Evolutionary conservation across 805 yeast species (phyloP).

Genomic region (Candida succiphila): DNA sequence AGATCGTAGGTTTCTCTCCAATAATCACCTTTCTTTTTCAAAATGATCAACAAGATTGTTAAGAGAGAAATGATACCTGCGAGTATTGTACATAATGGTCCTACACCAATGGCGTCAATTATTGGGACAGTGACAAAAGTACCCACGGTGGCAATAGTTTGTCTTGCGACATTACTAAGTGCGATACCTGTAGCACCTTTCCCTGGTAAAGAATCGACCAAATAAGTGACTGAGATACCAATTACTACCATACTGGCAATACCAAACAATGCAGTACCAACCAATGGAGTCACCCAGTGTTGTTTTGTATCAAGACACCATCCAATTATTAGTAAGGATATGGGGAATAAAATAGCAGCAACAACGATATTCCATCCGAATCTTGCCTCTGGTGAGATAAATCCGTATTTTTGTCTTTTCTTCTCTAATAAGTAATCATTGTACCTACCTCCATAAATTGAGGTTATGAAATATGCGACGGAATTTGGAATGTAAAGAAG

Average conservation of each 20-base stretch:
- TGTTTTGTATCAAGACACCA: constrained; percentile 65
- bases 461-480: constrained; percentile 63
- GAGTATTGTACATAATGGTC: constrained; percentile 58
- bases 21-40: constrained; percentile 46
- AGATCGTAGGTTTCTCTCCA: constrained; percentile 59
- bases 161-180: constrained; percentile 64
- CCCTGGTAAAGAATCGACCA: constrained; percentile 80
- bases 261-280: constrained; percentile 78
- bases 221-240: constrained; percentile 70
- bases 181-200: constrained; percentile 88
- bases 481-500: constrained; percentile 79
- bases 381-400: constrained; percentile 66
- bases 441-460: constrained; percentile 77
- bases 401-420: constrained; percentile 49
- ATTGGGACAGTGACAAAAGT: constrained; percentile 70
- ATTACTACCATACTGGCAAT: constrained; percentile 77
- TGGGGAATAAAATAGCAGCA: constrained; percentile 55
- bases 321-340: constrained; percentile 64
- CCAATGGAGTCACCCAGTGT: constrained; percentile 71
- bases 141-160: constrained; percentile 64
- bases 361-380: constrained; percentile 62
- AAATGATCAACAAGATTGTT: constrained; percentile 29
- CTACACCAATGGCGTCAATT: constrained; percentile 55
- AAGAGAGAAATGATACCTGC: constrained; percentile 45
- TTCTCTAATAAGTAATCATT: constrained; percentile 49